Base-by-base conservation (phyloP, 805 yeast species). In the Schwanniomyces sp. region DNA sequence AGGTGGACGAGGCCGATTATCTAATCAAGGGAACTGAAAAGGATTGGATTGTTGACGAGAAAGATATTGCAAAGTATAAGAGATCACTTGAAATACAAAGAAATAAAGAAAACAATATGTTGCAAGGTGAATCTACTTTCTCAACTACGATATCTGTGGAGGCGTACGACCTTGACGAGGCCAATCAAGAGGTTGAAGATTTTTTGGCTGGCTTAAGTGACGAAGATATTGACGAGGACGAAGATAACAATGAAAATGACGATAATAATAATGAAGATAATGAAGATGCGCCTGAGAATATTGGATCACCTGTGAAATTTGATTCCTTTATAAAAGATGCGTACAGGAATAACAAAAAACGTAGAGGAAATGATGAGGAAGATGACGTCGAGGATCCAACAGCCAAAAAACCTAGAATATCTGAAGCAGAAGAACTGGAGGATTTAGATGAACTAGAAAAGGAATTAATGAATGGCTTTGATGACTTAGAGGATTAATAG, bases 1-100 rank as follows among this genome's bases (percentile, higher is more conserved):
- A 77, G 40, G 84, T 84, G 0, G 82, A 84, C 14, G 94, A 86
- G 52, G 71, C 62, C 2, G 81, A 78, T 3, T 91, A 74, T 59
- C 62, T 74, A 36, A 70, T 91, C 16, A 67, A 75, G 5, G 78
- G 80, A n/a, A 75, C 73, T 5, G 74, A 76, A 17, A 77, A 76
- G 1, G 70, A 68, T 32, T 62, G 78, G 60, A 60, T 75, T 12
- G 71, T 75, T 32, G 62, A 76, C 16, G 71, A 72, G 2, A 74
- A 68, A 41, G 86, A 78, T 47, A 59, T 72, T 17, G 72, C 70
- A 39, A 71, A 68, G 52, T 80, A 78, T 57, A 55, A 70, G 49
- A 62, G 54, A 43, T 64, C 63, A 2, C 55, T 70, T 14, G 63
- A 62, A 21, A 41, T 41, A 4, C 62, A 57, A 43, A 51, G 50